Evolutionary conservation across 2,329 filamentous ascomycete genomes (phyloP).

Genomic region (Balansia obtecta): DNA sequence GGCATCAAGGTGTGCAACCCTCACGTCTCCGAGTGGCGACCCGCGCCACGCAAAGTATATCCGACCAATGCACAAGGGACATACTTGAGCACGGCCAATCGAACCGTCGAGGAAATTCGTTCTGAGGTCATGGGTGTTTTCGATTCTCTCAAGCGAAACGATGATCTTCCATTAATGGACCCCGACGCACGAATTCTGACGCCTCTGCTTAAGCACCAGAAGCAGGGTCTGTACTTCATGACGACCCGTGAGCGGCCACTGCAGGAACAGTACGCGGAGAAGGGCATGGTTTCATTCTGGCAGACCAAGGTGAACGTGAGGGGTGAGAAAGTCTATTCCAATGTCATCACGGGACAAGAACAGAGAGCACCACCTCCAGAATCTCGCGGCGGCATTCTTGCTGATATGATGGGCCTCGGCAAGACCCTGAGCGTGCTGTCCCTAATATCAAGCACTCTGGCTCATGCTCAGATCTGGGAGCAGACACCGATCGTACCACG

Average conservation of each 20-base stretch:
- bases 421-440: conserved; percentile 81
- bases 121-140: conserved; percentile 80
- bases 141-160: conserved; percentile 64
- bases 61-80: conserved; percentile 16
- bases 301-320: conserved; percentile 39
- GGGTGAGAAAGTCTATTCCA: conserved; percentile 54
- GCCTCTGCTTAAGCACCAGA: conserved; percentile 70
- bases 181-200: conserved; percentile 50
- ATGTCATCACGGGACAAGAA: conserved; percentile 71
- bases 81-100: conserved; percentile 23
- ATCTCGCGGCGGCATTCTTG: conserved; percentile 60
- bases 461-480: conserved; percentile 52
- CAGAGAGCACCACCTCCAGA: conserved; percentile 49
- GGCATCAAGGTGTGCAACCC: conserved; percentile 68
- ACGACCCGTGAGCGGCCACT: conserved; percentile 58
- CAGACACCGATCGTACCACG: conserved; percentile 37
- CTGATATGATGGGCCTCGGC: conserved; percentile 82
- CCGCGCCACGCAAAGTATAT: conserved; percentile 24
- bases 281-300: conserved; percentile 66
- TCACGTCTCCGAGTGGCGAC: conserved; percentile 42
- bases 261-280: conserved; percentile 43
- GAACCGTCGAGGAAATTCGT: conserved; percentile 76
- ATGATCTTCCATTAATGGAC: conserved; percentile 64
- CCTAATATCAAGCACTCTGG: conserved; percentile 54
- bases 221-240: conserved; percentile 84